These are phyloP conservation scores for Pleurotus tuber-regium DNA, from an alignment of 768 basidiomycete species.

Conservation along the genomic window DNA sequence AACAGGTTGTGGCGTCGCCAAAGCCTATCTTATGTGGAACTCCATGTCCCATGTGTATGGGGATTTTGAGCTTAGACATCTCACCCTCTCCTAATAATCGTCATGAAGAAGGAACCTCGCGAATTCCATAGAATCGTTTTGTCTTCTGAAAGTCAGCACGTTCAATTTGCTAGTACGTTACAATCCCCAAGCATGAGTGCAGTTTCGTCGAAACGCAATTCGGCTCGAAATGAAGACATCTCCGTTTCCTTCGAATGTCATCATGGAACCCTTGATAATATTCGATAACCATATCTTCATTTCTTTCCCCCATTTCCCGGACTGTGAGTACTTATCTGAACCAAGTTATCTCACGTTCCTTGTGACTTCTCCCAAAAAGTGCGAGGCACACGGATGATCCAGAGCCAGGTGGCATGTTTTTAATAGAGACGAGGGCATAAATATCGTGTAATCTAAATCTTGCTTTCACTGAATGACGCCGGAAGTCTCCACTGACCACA, in stretches of 20 bases:
- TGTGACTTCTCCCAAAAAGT: background rate
- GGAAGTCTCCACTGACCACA: no score
- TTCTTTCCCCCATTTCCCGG: slow-evolving; percentile 15
- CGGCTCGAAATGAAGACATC: slow-evolving; percentile 20
- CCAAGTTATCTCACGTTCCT: background rate
- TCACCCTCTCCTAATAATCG: no score
- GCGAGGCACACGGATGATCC: slow-evolving; percentile 5
- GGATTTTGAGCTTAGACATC: no score
- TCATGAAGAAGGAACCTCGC: no score
- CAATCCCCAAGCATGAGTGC: slow-evolving; percentile 28
- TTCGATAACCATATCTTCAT: background rate
- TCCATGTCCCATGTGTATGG: no score
- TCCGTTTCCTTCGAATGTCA: slow-evolving; percentile 38
- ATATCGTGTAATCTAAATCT: slow-evolving; percentile 1
- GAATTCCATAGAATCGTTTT: no score
- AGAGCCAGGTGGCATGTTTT: slow-evolving; percentile 1
- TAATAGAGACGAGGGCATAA: slow-evolving; percentile 17
- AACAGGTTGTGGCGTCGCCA: no score
- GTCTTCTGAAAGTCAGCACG: no score
- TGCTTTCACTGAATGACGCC: background rate
- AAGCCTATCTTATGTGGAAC: no score
- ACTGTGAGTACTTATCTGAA: background rate
- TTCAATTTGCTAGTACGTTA: no score
- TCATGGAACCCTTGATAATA: no score
- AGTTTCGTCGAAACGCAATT: slow-evolving; percentile 35